Evolutionary conservation across 352 stramenopile species (phyloP), one percentile per base, ranked within the genome.

Genomic region (Phytopythium kandeliae): DNA sequence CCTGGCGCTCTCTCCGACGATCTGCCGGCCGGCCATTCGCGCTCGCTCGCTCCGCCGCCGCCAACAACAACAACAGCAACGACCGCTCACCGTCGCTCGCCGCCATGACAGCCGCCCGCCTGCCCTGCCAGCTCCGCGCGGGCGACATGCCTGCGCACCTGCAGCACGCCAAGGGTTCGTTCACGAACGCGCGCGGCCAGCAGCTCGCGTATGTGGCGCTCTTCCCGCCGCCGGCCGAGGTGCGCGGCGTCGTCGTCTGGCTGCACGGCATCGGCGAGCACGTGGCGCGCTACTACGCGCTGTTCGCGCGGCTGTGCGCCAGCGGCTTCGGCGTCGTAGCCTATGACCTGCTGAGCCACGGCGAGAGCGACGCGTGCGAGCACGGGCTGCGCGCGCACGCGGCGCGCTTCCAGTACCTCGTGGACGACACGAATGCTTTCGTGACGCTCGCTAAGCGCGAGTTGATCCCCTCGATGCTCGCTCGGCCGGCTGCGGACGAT

Each of bases 401-500:
- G 26, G 38, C 58, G 16, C 58, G 49, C 22, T 79, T 79, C 50
- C 63, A 67, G 9, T 65, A 77, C 42, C 73, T 84, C 43, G 65
- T 84, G 43, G 62, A 81, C 42, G 72, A 84, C 55, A 70, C 67
- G 42, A 75, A 84, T 46, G 67, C 65, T 24, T 70, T 81, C 36
- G 48, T 81, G 34, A 34, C 41, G 17, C 51, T 77, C 49, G 60
- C 65, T 13, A 75, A 78, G 55, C 28, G 28, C 28, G 28, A 31
- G 28, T 9, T 31, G 4, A 9, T 31, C 4, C 28, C 28, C 28
- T 4, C 28, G 28, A 31, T 31, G 28, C 28, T 31, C 28, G 28
- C 28, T 9, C 28, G 4, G 9, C 28, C 28, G 28, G 28, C 9
- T 10, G 28, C 4, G 28, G 28, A 9, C 28, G 28, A 31, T 9